Evolutionary conservation across 305 asterid species (phyloP).

Genomic region (Lippia alba): DNA sequence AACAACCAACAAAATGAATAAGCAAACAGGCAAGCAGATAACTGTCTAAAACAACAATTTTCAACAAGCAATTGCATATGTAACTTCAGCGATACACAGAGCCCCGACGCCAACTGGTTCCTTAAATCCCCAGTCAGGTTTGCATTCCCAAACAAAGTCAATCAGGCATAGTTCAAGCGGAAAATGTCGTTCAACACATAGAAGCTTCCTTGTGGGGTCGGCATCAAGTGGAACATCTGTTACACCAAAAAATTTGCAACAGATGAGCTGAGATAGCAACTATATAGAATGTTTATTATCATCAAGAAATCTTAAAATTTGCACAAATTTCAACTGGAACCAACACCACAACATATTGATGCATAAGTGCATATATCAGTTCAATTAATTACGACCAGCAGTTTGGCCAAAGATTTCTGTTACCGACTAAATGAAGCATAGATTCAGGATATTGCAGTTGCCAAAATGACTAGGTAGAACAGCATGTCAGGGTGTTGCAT

Average conservation of each 20-base stretch:
- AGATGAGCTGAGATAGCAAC: not conserved
- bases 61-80: not conserved
- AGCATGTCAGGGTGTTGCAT: not conserved
- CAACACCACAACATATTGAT: not conserved
- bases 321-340: constrained; percentile 1
- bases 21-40: constrained; percentile 15
- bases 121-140: constrained; percentile 4
- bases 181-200: constrained; percentile 38
- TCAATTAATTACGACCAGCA: not conserved
- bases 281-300: no score
- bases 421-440: not conserved
- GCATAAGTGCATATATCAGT: not conserved
- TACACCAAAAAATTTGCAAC: not conserved
- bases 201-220: constrained; percentile 41
- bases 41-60: constrained; percentile 10
- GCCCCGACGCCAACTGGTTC: constrained; percentile 1
- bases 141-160: not conserved
- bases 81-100: constrained; percentile 11
- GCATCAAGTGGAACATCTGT: constrained; percentile 42
- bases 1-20: constrained; percentile 4
- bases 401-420: not conserved
- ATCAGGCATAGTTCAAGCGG: constrained; percentile 39
- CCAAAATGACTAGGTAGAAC: not conserved
- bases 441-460: not conserved
- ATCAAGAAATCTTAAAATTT: no score